Evolutionary conservation across 2,329 filamentous ascomycete species (phyloP), one percentile per base, ranked within the genome.

Genomic region (Fusarium agapanthi): DNA sequence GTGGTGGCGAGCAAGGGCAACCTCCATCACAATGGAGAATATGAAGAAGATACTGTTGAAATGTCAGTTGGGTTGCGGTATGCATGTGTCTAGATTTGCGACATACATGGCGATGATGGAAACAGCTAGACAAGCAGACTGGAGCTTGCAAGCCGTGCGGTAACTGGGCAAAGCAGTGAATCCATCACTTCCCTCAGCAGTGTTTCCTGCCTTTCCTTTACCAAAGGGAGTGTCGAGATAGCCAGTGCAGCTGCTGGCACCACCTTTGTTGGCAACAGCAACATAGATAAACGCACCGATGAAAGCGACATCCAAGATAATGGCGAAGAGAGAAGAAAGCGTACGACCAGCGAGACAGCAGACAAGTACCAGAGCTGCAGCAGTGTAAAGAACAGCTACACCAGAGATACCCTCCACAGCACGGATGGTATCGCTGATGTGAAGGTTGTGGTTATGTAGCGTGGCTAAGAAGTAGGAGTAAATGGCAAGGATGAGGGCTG

Each of bases 401-500:
- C 95, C 95, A 0, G 93, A 88, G 66, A 98, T 91, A 71, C 93
- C 94, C 78, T 91, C 91, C 62, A 96, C 93, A 34, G 93, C 93
- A 62, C 91, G 90, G 67, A 92, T 84, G 84, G 88, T 91, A 74
- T 82, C 89, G 24, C 88, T 85, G 73, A 95, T 95, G 65, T 78
- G 64, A 20, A 91, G 81, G 74, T 90, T 77, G 82, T 94, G 89
- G 77, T 91, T 89, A 69, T 88, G 81, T 20, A 95, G 88, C 14
- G 92, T 88, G 14, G 92, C 90, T 55, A 98, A 89, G 86, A 95
- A 97, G 86, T 97, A 97, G 55, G 91, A 91, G 86, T 92, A 95
- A 78, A 96, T 88, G 74, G 88, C 92, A 69, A 98, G 88, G 69
- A 95, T 88, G 74, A 97, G 87, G 66, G 87, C 90, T 14, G 92